Conservation (phyloP, 2,329 filamentous ascomycete genomes). For the Sclerotiophoma versabilis region DNA sequence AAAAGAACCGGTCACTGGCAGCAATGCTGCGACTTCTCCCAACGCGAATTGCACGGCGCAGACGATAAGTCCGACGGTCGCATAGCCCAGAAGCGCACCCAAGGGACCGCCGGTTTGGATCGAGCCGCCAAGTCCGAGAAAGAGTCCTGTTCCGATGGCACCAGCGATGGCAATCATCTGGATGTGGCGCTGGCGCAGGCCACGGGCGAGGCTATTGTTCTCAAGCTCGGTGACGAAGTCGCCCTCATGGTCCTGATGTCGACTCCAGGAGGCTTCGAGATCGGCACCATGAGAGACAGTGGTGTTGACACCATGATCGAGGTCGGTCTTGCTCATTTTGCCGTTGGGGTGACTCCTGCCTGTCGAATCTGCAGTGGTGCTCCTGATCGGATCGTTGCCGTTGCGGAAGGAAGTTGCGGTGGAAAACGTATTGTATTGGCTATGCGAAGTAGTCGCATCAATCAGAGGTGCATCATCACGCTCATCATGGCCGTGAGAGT, state of each 20-base stretch:
- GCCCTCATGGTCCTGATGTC: conserved; percentile 13
- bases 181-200: conserved; percentile 59
- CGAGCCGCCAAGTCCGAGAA: conserved; percentile 62
- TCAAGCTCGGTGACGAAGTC: conserved; percentile 18
- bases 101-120: conserved; percentile 61
- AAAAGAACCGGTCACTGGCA: conserved; percentile 61
- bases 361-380: background rate
- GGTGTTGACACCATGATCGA: conserved; percentile 10
- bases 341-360: background rate
- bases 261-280: conserved; percentile 13
- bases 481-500: background rate
- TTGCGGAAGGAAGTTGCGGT: background rate
- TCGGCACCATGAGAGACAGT: conserved; percentile 6
- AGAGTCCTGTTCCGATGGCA: conserved; percentile 62
- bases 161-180: conserved; percentile 65
- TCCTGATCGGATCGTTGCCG: background rate
- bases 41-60: conserved; percentile 60
- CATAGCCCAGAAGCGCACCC: conserved; percentile 60
- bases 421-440: conserved; percentile 17
- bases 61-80: conserved; percentile 59
- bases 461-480: conserved; percentile 6
- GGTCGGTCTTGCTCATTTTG: conserved; percentile 11
- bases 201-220: conserved; percentile 30
- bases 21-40: conserved; percentile 59
- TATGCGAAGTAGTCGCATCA: conserved; percentile 2